Percentiles rank a stretch among this genome's conserved stretches.
These are phyloP conservation scores for Patellifolia procumbens DNA, from an alignment of 179 eudicot genomes.

Conservation along the genomic window DNA sequence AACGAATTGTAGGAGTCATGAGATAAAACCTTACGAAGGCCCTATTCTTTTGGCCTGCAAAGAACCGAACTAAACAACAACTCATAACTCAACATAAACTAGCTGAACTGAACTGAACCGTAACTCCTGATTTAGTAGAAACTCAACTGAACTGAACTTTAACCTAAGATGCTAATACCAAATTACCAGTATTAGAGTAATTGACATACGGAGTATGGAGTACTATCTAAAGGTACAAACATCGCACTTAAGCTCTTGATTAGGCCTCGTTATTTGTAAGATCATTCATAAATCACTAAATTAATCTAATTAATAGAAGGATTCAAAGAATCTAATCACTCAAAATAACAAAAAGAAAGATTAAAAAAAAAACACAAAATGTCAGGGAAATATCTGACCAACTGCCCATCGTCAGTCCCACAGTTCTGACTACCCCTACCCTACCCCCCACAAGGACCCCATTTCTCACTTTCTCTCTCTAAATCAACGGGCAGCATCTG, in stretches of 20 bases:
- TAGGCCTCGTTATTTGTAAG: not conserved
- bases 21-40: too few species aligned
- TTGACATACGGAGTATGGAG: too few species aligned
- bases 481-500: constrained; percentile 25
- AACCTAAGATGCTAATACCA: too few species aligned
- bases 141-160: too few species aligned
- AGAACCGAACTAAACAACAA: too few species aligned
- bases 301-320: not conserved
- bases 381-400: constrained; percentile 34
- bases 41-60: too few species aligned
- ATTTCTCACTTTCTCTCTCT: constrained; percentile 21
- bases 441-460: constrained; percentile 25
- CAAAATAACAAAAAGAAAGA: not conserved
- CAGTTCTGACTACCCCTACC: not conserved
- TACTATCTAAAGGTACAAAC: constrained; percentile 4
- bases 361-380: constrained; percentile 24
- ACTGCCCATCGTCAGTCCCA: too few species aligned
- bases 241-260: not conserved
- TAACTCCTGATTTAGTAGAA: too few species aligned
- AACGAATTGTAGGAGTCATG: too few species aligned
- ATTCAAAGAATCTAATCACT: constrained; percentile 11
- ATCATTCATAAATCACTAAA: not conserved
- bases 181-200: too few species aligned
- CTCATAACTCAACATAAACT: too few species aligned
- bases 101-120: too few species aligned